A percentile compares a stretch with the other conserved stretches of the same genome.
phyloP scores from a whole-genome alignment of 805 yeast species.

The Ogataea saltuana region DNA sequence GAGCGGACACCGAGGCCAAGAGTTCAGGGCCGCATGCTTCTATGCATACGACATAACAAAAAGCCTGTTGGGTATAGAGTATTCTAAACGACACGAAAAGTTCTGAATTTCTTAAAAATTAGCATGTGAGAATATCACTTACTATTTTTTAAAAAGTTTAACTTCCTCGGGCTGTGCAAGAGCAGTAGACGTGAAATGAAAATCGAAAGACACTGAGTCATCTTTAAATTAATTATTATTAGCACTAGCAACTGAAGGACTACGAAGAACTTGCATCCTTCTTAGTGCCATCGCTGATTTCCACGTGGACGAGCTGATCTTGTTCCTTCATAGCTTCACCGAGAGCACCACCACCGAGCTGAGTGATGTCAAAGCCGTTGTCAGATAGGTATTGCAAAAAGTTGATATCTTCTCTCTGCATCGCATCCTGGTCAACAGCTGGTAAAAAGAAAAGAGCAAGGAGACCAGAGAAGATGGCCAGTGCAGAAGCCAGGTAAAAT shows the following conservation, averaged over 20 bases:
- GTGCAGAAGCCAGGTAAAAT: slow-evolving; percentile 76
- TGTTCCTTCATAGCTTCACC: slow-evolving; percentile 22
- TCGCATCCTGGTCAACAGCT: slow-evolving; percentile 78
- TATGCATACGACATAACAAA: no score
- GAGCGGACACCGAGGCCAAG: no score
- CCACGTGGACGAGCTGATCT: slow-evolving; percentile 11
- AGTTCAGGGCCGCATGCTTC: no score
- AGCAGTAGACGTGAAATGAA: not conserved
- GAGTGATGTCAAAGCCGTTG: slow-evolving; percentile 69
- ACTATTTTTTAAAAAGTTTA: no score
- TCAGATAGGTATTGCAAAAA: slow-evolving; percentile 66
- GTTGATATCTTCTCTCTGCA: slow-evolving; percentile 71
- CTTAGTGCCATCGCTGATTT: slow-evolving; percentile 6
- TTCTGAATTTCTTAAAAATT: no score
- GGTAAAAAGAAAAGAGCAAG: slow-evolving; percentile 75
- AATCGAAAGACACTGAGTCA: no score
- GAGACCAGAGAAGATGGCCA: slow-evolving; percentile 71
- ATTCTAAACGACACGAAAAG: no score
- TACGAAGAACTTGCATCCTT: not conserved
- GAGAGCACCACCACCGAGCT: slow-evolving; percentile 47
- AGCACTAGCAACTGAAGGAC: not conserved
- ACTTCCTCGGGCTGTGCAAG: no score
- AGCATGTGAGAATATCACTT: no score
- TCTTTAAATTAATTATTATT: not conserved
- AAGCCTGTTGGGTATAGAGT: no score